phyloP scores from a whole-genome alignment of 2,329 filamentous ascomycete genomes.

The Nemania serpens region DNA sequence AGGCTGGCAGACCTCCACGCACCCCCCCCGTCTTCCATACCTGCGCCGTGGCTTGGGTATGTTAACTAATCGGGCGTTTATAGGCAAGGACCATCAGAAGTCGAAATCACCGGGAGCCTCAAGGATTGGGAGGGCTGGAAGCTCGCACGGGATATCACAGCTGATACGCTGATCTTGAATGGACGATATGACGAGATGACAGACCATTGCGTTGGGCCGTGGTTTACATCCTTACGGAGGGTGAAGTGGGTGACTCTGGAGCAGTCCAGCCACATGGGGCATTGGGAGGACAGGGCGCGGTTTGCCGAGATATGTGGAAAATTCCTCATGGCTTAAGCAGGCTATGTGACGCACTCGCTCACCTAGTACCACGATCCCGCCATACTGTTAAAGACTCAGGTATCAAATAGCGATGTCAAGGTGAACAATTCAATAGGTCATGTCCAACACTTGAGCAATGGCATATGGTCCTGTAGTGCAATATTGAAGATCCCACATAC shows the following conservation, averaged over 20 bases:
- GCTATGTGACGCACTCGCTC: no score
- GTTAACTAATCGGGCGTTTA: not conserved
- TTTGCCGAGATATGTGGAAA: no score
- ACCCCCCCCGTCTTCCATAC: not conserved
- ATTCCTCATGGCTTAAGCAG: no score
- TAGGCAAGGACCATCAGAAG: slow-evolving; percentile 38
- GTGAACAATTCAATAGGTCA: no score
- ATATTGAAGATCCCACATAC: no score
- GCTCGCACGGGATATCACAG: slow-evolving; percentile 21
- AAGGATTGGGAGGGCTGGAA: slow-evolving; percentile 28
- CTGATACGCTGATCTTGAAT: slow-evolving; percentile 17
- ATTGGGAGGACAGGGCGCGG: slow-evolving; percentile 1
- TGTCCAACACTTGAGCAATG: no score
- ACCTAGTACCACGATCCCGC: no score
- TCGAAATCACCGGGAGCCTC: slow-evolving; percentile 30
- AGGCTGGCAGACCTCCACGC: not conserved
- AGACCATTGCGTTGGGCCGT: slow-evolving; percentile 45
- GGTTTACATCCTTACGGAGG: slow-evolving; percentile 9
- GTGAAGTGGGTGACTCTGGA: slow-evolving; percentile 12
- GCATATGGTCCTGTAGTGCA: no score
- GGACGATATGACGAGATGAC: slow-evolving; percentile 37
- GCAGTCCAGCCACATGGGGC: slow-evolving; percentile 8
- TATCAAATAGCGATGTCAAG: no score
- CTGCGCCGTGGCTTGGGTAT: no score
- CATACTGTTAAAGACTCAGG: no score